Evolutionary conservation across 2,329 filamentous ascomycete genomes (phyloP), one percentile per base, ranked within the genome.

Genomic region (Paecilomyces sp.): DNA sequence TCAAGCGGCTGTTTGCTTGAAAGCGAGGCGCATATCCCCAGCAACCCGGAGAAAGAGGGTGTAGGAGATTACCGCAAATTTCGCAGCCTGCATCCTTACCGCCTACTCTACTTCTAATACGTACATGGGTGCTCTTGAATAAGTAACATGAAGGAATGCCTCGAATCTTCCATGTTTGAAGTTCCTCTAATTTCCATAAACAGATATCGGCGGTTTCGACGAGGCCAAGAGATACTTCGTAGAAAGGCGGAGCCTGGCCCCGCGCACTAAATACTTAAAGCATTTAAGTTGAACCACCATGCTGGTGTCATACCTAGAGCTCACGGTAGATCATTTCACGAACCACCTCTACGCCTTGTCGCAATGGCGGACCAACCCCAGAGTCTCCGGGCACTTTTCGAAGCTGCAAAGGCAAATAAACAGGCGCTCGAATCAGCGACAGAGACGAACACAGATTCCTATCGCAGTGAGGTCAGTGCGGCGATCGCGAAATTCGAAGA

Each of bases 401-500:
- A 69, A 30, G 74, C 77, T 2, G 86, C 85, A 30, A 86, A 88
- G 65, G 72, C 72, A 25, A 78, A 82, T 58, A 82, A 85, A 56
- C 72, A 77, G 60, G 74, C 74, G 50, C 73, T 96, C 57, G 87
- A 91, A 65, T 78, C 78, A 58, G 80, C 83, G n/a, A 83, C 82
- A 66, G 84, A 89, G 69, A 83, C 84, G 60, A 89, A 84, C 65
- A 86, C 85, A 25, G 78, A 85, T 34, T 74, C 79, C 58, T 93
- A 88, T 76, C 85, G 85, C 70, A 82, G 88, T 65, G 85, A 86
- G 67, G 82, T 96, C 65, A 79, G 80, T 61, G 76, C 81, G 47
- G 85, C 90, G 50, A 85, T 96, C 66, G 76, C 83, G 63, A 83
- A 86, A 57, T 93, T 96, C 76, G 81, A 89, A 68, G 81, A 89